These are phyloP conservation scores for Groenewaldozyma tartarivorans DNA, from an alignment of 805 yeast genomes.

Conservation along the genomic window DNA sequence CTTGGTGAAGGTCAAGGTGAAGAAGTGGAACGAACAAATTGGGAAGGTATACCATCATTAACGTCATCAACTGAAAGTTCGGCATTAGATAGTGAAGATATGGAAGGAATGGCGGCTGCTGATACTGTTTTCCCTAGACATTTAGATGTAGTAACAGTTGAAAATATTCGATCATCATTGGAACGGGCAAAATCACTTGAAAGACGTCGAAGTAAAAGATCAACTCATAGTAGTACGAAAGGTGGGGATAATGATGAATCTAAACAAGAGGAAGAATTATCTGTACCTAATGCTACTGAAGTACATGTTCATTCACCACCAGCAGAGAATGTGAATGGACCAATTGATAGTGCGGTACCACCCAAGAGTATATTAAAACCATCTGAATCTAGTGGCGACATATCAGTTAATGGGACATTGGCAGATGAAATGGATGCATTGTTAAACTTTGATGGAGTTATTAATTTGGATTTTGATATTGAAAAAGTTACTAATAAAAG, in stretches of 20 bases:
- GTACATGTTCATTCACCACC: conserved; percentile 18
- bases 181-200: conserved; percentile 28
- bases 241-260: conserved; percentile 3
- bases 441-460: not conserved
- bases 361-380: conserved; percentile 4
- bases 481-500: too few relatives aligned
- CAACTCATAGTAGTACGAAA: conserved; percentile 7
- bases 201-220: conserved; percentile 23
- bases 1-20: not conserved
- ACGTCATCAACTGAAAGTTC: conserved; percentile 10
- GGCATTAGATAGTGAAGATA: conserved; percentile 8
- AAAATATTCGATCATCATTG: conserved; percentile 25
- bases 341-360: not conserved
- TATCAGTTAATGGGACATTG: too few relatives aligned
- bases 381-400: too few relatives aligned
- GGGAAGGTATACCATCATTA: conserved; percentile 11
- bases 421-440: not conserved
- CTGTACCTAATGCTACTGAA: conserved; percentile 24
- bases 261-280: conserved; percentile 13
- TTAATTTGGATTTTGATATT: not conserved
- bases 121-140: conserved; percentile 28
- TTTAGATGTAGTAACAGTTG: conserved; percentile 25
- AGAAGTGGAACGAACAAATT: conserved; percentile 3
- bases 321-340: too few relatives aligned
- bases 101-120: conserved; percentile 19